phyloP scores from a whole-genome alignment of 2,329 filamentous ascomycete genomes.

The Davidsoniella neocaledoniae region DNA sequence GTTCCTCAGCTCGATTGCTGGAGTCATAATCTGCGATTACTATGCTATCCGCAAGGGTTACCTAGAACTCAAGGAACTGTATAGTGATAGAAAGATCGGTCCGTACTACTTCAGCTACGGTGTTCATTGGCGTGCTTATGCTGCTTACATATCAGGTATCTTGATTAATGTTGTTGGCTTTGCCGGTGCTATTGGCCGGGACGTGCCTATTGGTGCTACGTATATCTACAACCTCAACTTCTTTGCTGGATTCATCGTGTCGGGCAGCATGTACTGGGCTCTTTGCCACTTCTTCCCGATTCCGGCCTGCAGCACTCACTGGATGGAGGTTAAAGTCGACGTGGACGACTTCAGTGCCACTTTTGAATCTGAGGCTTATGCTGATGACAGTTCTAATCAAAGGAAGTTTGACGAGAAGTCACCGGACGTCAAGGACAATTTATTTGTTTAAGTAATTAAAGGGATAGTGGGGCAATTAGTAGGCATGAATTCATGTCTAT shows the following conservation, averaged over 20 bases:
- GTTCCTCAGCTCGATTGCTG: slow-evolving; percentile 83
- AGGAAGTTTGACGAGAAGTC: slow-evolving; percentile 12
- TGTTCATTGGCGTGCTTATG: slow-evolving; percentile 70
- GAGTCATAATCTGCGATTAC: slow-evolving; percentile 82
- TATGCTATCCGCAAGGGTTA: slow-evolving; percentile 74
- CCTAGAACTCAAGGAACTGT: slow-evolving; percentile 61
- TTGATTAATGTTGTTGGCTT: slow-evolving; percentile 87
- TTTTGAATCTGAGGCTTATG: slow-evolving; percentile 17
- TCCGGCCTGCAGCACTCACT: slow-evolving; percentile 54
- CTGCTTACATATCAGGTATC: slow-evolving; percentile 67
- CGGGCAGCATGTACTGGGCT: slow-evolving; percentile 47
- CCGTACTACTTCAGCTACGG: slow-evolving; percentile 63
- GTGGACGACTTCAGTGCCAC: slow-evolving; percentile 33
- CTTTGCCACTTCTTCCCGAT: slow-evolving; percentile 56
- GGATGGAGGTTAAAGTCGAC: slow-evolving; percentile 60
- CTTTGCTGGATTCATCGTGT: slow-evolving; percentile 66
- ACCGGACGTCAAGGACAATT: background rate
- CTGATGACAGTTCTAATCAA: slow-evolving; percentile 21
- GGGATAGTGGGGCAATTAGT: background rate
- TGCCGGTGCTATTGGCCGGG: slow-evolving; percentile 55
- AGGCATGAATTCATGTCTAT: background rate
- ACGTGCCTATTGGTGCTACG: slow-evolving; percentile 59
- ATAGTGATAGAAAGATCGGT: slow-evolving; percentile 47
- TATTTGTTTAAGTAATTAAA: background rate
- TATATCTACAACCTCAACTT: slow-evolving; percentile 89